Conservation (phyloP, 768 basidiomycete species). For the Lactarius psammicola region DNA sequence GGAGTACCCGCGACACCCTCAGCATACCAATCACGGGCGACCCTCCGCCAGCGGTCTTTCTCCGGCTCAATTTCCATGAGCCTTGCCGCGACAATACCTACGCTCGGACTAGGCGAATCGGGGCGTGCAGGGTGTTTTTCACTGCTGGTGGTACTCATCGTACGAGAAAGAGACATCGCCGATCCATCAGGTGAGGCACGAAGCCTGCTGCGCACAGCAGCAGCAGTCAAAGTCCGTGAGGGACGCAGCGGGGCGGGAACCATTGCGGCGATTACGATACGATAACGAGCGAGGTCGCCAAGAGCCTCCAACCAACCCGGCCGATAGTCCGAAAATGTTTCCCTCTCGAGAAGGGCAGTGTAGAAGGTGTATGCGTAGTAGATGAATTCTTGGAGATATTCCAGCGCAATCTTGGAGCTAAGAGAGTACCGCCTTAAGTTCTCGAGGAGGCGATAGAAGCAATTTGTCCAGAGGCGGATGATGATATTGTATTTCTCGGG, state of each 20-base stretch:
- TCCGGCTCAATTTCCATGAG: constrained; percentile 86
- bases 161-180: constrained; percentile 18
- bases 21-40: constrained; percentile 92
- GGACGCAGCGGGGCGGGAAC: constrained; percentile 47
- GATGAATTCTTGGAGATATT: constrained; percentile 92
- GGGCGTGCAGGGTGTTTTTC: constrained; percentile 31
- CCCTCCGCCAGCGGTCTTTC: constrained; percentile 86
- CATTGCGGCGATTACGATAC: constrained; percentile 94
- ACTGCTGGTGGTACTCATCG: constrained; percentile 21
- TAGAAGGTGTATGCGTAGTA: constrained; percentile 96
- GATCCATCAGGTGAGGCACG: constrained; percentile 27
- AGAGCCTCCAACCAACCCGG: constrained; percentile 94
- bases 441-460: constrained; percentile 88
- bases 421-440: constrained; percentile 84
- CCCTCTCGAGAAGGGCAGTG: constrained; percentile 84
- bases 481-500: constrained; percentile 96
- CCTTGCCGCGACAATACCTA: constrained; percentile 81
- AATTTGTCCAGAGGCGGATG: constrained; percentile 87
- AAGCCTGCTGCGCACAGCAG: constrained; percentile 47
- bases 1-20: constrained; percentile 84
- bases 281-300: constrained; percentile 92
- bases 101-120: constrained; percentile 54
- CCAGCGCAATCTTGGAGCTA: constrained; percentile 66
- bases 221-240: constrained; percentile 48
- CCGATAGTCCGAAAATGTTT: constrained; percentile 63